Evolutionary conservation across 2,329 filamentous ascomycete species (phyloP).

Genomic region (Hypoxylon sp.): DNA sequence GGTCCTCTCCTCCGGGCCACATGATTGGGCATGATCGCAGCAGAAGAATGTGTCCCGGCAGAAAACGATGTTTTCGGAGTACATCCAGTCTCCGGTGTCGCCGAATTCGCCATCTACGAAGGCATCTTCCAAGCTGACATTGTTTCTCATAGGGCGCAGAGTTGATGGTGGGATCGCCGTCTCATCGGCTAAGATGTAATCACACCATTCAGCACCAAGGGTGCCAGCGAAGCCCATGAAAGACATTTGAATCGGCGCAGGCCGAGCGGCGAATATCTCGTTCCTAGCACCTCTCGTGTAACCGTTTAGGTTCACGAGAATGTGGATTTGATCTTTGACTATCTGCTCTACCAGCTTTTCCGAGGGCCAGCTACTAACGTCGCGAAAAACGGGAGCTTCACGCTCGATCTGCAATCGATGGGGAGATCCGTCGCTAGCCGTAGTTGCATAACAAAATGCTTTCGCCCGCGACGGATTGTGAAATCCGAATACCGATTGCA

Average conservation of each 20-base stretch:
- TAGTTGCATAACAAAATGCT: conserved; percentile 96
- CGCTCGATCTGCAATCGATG: conserved; percentile 93
- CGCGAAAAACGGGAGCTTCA: conserved; percentile 89
- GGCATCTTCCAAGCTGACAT: conserved; percentile 76
- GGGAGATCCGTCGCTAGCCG: conserved; percentile 84
- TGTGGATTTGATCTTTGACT: conserved; percentile 86
- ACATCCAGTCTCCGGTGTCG: conserved; percentile 84
- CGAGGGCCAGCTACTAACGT: conserved; percentile 86
- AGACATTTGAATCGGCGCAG: conserved; percentile 97
- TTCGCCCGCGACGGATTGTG: conserved; percentile 78
- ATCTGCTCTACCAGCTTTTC: conserved; percentile 89
- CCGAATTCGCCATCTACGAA: conserved; percentile 72
- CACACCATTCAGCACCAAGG: conserved; percentile 96
- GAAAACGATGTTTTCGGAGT: conserved; percentile 96
- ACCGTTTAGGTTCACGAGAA: conserved; percentile 96
- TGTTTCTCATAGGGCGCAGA: conserved; percentile 79
- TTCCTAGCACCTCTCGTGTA: conserved; percentile 97
- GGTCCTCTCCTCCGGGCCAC: conserved; percentile 71
- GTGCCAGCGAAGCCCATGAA: conserved; percentile 99
- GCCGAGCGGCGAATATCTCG: conserved; percentile 93
- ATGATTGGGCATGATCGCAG: conserved; percentile 94
- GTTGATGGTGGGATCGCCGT: conserved; percentile 86
- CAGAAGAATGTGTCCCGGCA: conserved; percentile 97
- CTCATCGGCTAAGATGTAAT: conserved; percentile 91
- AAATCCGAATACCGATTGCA: conserved; percentile 98